Percentiles rank a stretch among this genome's conserved stretches.
These are phyloP conservation scores for Candida qinlingensis DNA, from an alignment of 805 yeast genomes.

Conservation along the genomic window DNA sequence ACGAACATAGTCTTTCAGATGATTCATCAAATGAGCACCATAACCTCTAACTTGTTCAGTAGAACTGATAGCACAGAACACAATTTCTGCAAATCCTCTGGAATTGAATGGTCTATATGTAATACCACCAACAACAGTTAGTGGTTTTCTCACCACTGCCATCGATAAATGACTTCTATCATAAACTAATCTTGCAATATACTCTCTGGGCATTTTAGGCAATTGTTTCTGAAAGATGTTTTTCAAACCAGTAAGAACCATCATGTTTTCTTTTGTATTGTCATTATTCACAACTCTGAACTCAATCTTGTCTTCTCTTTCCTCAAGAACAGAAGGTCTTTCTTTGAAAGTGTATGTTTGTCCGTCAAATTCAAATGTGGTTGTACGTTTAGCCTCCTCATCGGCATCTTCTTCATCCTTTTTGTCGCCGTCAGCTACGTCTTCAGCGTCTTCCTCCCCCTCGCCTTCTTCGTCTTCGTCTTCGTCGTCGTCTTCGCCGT, in stretches of 20 bases:
- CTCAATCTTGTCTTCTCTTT: slow-evolving; percentile 86
- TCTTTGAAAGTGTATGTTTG: slow-evolving; percentile 78
- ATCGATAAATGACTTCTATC: slow-evolving; percentile 92
- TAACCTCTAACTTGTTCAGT: slow-evolving; percentile 98
- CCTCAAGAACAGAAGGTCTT: slow-evolving; percentile 91
- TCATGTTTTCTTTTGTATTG: slow-evolving; percentile 77
- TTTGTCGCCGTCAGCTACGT: slow-evolving; percentile 20
- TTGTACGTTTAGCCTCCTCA: slow-evolving; percentile 32
- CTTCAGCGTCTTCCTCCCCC: slow-evolving; percentile 21
- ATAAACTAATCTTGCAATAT: slow-evolving; percentile 89
- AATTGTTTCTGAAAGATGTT: slow-evolving; percentile 95
- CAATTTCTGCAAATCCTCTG: slow-evolving; percentile 94
- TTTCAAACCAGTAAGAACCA: slow-evolving; percentile 90
- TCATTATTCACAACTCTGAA: slow-evolving; percentile 96
- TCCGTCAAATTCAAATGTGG: slow-evolving; percentile 57
- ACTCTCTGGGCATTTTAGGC: slow-evolving; percentile 98
- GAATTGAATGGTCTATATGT: slow-evolving; percentile 92
- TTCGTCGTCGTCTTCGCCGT: slow-evolving; percentile 23
- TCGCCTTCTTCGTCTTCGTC: slow-evolving; percentile 19
- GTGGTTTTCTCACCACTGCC: slow-evolving; percentile 91
- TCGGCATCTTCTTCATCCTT: slow-evolving; percentile 26
- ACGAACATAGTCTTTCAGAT: slow-evolving; percentile 89
- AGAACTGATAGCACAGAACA: slow-evolving; percentile 94
- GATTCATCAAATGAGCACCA: slow-evolving; percentile 98
- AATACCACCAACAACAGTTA: slow-evolving; percentile 96